Conservation (phyloP, 2,329 filamentous ascomycete species). For the Pseudodiploospora longispora region DNA sequence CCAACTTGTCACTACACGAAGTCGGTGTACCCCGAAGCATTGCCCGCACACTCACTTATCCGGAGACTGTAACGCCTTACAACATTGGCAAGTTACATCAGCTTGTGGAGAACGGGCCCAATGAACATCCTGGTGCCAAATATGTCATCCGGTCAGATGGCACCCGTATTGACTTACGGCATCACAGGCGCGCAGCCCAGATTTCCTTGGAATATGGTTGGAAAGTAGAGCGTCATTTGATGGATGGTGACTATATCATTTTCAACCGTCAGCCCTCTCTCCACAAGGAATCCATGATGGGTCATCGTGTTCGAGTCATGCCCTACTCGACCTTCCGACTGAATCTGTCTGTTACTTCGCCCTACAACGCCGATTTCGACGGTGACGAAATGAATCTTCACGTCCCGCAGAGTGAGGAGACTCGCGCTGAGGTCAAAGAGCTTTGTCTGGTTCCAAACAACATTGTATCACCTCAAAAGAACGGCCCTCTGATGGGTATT, state of each 20-base stretch:
- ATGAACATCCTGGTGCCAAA: constrained; percentile 90
- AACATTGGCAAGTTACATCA: constrained; percentile 90
- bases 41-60: constrained; percentile 87
- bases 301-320: constrained; percentile 94
- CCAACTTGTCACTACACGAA: constrained; percentile 91
- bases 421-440: constrained; percentile 86
- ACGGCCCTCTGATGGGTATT: constrained; percentile 97
- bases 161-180: constrained; percentile 87
- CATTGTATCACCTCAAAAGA: constrained; percentile 95
- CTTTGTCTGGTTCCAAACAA: constrained; percentile 97
- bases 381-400: constrained; percentile 99
- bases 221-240: constrained; percentile 96
- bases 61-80: constrained; percentile 94
- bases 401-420: constrained; percentile 96
- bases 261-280: constrained; percentile 99
- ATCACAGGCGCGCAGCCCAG: constrained; percentile 80
- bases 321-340: constrained; percentile 97
- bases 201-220: constrained; percentile 90
- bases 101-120: constrained; percentile 87
- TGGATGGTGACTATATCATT: constrained; percentile 95
- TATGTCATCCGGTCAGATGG: constrained; percentile 94
- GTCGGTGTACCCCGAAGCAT: constrained; percentile 95
- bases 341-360: constrained; percentile 94
- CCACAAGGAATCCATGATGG: constrained; percentile 99
- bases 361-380: constrained; percentile 99